Conservation (phyloP, 2,329 filamentous ascomycete species). For the Phialocephala sp. region DNA sequence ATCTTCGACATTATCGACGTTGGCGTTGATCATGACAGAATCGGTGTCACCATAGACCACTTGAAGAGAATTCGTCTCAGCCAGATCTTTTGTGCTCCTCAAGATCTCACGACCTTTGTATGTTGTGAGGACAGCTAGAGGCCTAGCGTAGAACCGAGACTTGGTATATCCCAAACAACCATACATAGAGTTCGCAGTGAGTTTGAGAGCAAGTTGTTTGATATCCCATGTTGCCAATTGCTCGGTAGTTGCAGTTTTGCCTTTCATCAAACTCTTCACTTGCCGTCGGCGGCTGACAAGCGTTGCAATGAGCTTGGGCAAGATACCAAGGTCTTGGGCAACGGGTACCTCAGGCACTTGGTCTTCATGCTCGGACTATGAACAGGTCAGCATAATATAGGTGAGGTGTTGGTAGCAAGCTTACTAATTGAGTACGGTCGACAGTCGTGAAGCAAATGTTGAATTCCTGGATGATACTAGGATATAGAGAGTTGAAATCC, state of each 20-base stretch:
- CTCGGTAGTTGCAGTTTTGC: constrained; percentile 83
- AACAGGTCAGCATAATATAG: constrained; percentile 23
- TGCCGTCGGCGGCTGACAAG: constrained; percentile 87
- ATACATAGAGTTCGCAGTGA: constrained; percentile 99
- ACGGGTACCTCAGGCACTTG: constrained; percentile 85
- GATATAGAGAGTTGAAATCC: constrained; percentile 99
- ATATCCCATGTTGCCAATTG: constrained; percentile 96
- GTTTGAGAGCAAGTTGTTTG: constrained; percentile 93
- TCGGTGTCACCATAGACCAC: constrained; percentile 99
- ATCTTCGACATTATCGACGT: constrained; percentile 89
- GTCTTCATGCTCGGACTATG: constrained; percentile 78
- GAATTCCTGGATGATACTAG: constrained; percentile 99
- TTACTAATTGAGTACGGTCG: constrained; percentile 74
- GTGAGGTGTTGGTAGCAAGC: constrained; percentile 39
- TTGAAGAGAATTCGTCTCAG: constrained; percentile 86
- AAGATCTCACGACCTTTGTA: constrained; percentile 98
- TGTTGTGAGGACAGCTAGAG: constrained; percentile 92
- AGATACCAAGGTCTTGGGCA: constrained; percentile 79
- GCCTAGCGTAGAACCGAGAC: constrained; percentile 95
- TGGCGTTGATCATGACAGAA: constrained; percentile 99
- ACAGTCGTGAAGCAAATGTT: constrained; percentile 99
- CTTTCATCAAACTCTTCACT: constrained; percentile 97
- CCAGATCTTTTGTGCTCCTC: constrained; percentile 91
- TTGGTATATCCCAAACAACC: constrained; percentile 96
- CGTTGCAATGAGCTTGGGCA: constrained; percentile 89